Evolutionary conservation across 2,329 filamentous ascomycete genomes (phyloP).

Genomic region (Penicillium sp.): DNA sequence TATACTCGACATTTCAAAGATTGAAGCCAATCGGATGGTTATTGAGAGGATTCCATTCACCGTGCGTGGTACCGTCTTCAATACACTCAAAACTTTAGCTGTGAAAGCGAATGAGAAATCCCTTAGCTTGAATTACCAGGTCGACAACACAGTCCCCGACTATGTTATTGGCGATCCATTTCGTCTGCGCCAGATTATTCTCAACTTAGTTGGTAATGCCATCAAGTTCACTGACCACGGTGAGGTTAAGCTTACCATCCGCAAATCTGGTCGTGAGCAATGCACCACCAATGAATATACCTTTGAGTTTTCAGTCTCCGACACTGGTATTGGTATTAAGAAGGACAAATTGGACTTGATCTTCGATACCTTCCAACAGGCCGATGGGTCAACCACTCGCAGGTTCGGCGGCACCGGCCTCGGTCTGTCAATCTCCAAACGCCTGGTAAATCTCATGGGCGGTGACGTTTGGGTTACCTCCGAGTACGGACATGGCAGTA

Average conservation of each 20-base stretch:
- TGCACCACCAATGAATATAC: constrained; percentile 78
- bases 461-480: constrained; percentile 96
- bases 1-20: constrained; percentile 70
- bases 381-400: constrained; percentile 92
- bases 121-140: constrained; percentile 87
- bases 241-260: constrained; percentile 90
- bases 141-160: constrained; percentile 91
- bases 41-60: constrained; percentile 98
- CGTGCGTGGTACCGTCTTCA: constrained; percentile 91
- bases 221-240: constrained; percentile 99
- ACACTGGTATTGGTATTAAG: constrained; percentile 96
- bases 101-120: constrained; percentile 97
- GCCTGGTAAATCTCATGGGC: constrained; percentile 93
- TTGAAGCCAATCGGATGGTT: constrained; percentile 56
- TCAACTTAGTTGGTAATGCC: constrained; percentile 95
- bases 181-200: constrained; percentile 91
- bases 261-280: constrained; percentile 67
- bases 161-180: constrained; percentile 96
- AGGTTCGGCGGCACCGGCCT: constrained; percentile 96
- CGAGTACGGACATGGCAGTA: constrained; percentile 85
- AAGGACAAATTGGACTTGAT: constrained; percentile 94
- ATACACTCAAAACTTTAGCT: constrained; percentile 95
- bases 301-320: constrained; percentile 92
- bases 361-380: constrained; percentile 98
- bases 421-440: constrained; percentile 91